These are phyloP conservation scores for Striga asiatica DNA, from an alignment of 257 asterid genomes.

Conservation along the genomic window DNA sequence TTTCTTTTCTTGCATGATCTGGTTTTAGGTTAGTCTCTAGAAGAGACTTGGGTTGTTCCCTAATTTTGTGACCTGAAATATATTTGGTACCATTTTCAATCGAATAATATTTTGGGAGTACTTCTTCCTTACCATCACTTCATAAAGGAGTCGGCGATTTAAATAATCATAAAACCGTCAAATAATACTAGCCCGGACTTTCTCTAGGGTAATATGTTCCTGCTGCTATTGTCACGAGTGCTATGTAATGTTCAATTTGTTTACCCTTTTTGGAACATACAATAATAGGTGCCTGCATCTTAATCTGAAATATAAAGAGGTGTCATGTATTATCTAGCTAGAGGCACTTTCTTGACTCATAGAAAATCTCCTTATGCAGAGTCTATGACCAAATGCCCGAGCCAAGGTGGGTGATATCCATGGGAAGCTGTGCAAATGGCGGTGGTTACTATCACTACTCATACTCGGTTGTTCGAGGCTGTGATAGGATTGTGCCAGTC, in stretches of 20 bases:
- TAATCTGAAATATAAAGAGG: too few relatives aligned
- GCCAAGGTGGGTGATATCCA: conserved; percentile 98
- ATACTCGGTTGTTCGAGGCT: conserved; percentile 84
- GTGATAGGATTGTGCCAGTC: conserved; percentile 92
- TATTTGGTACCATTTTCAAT: too few relatives aligned
- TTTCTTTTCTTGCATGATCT: too few relatives aligned
- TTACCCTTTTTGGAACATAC: not conserved
- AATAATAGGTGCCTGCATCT: too few relatives aligned
- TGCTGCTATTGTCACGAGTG: not conserved
- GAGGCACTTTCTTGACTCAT: not conserved
- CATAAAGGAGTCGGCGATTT: not conserved
- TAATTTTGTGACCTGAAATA: too few relatives aligned
- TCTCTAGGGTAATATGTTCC: not conserved
- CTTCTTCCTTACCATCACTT: not conserved
- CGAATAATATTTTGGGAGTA: too few relatives aligned
- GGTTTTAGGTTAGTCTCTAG: too few relatives aligned
- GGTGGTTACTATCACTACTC: conserved; percentile 99
- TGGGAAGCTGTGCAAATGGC: conserved; percentile 99
- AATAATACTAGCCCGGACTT: not conserved
- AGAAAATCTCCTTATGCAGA: conserved; percentile 27
- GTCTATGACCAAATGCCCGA: conserved; percentile 99
- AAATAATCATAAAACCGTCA: not conserved
- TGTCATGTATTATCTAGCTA: not conserved
- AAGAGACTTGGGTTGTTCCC: too few relatives aligned
- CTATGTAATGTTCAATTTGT: not conserved